Conservation (phyloP, 495 filamentous ascomycete species). For the Penicillium cosmopolitanum region DNA sequence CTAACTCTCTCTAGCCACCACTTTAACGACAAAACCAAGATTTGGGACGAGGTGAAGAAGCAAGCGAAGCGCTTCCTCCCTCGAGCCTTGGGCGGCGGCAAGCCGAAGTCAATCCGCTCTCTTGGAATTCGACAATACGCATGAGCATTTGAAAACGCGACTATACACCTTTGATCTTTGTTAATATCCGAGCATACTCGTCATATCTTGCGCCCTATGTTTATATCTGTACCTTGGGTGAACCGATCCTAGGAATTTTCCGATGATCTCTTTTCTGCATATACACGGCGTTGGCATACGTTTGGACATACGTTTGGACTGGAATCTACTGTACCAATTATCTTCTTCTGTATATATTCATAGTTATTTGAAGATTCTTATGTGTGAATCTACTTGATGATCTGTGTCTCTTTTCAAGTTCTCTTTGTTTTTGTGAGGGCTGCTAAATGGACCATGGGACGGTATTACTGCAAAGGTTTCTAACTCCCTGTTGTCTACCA, state of each 20-base stretch:
- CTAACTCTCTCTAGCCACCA: slow-evolving; percentile 29
- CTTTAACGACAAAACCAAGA: slow-evolving; percentile 39
- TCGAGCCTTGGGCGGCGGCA: slow-evolving; percentile 15
- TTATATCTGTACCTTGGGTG: slow-evolving; percentile 7
- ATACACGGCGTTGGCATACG: slow-evolving; percentile 29
- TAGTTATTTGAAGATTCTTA: background rate
- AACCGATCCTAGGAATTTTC: slow-evolving; percentile 2
- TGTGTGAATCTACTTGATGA: background rate
- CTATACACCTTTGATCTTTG: slow-evolving; percentile 10
- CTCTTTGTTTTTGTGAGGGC: too few relatives aligned
- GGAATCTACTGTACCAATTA: background rate
- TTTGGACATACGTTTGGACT: slow-evolving; percentile 4
- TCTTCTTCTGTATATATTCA: slow-evolving; percentile 18
- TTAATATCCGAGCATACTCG: slow-evolving; percentile 9
- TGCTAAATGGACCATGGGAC: too few relatives aligned
- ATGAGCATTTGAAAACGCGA: slow-evolving; percentile 10
- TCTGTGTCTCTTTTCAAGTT: background rate
- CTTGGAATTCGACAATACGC: slow-evolving; percentile 13
- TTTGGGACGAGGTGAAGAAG: slow-evolving; percentile 35
- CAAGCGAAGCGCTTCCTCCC: slow-evolving; percentile 19
- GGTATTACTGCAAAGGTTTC: too few relatives aligned
- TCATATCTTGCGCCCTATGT: slow-evolving; percentile 5
- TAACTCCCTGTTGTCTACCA: too few relatives aligned
- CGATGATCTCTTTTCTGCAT: slow-evolving; percentile 21
- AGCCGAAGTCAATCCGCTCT: slow-evolving; percentile 13